Percentiles rank a stretch among this genome's conserved stretches.
Conservation (phyloP, 1,139 yeast species). For the Kluyveromyces marxianus region DNA sequence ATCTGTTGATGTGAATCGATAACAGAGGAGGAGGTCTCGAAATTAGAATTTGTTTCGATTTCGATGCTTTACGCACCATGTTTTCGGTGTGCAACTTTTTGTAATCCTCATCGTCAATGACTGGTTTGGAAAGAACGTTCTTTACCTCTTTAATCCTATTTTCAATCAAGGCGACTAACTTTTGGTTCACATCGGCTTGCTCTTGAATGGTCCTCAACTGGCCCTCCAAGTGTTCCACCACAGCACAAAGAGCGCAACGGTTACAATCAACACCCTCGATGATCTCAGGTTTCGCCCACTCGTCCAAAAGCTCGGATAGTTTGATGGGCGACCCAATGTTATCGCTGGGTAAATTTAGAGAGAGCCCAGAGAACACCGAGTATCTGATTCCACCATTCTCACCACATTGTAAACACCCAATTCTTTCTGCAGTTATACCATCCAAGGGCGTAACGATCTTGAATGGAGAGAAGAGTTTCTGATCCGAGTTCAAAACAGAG, state of each 20-base stretch:
- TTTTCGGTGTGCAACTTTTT: constrained; percentile 66
- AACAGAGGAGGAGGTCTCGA: constrained; percentile 80
- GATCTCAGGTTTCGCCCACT: constrained; percentile 75
- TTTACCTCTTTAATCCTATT: constrained; percentile 50
- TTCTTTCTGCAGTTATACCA: constrained; percentile 78
- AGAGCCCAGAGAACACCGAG: constrained; percentile 73
- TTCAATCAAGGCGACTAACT: constrained; percentile 40
- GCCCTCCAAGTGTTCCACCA: constrained; percentile 42
- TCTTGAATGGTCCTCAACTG: constrained; percentile 34
- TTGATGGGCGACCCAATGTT: constrained; percentile 37
- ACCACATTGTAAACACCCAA: constrained; percentile 84
- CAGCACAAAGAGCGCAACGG: constrained; percentile 71
- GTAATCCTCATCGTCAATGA: constrained; percentile 74
- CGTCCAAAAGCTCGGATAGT: constrained; percentile 52
- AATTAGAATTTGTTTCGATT: constrained; percentile 73
- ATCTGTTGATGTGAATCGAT: constrained; percentile 80
- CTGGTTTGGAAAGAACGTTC: constrained; percentile 50
- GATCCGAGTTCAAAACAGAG: constrained; percentile 24
- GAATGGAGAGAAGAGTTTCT: constrained; percentile 39
- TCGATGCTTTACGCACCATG: constrained; percentile 66
- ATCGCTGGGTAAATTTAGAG: constrained; percentile 55
- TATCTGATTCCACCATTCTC: constrained; percentile 88
- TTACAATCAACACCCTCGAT: constrained; percentile 92
- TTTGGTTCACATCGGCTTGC: constrained; percentile 29
- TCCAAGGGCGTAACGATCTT: constrained; percentile 79